These are phyloP conservation scores for Chenopodium suecicum DNA, from an alignment of 148 eudicot species.

Conservation along the genomic window DNA sequence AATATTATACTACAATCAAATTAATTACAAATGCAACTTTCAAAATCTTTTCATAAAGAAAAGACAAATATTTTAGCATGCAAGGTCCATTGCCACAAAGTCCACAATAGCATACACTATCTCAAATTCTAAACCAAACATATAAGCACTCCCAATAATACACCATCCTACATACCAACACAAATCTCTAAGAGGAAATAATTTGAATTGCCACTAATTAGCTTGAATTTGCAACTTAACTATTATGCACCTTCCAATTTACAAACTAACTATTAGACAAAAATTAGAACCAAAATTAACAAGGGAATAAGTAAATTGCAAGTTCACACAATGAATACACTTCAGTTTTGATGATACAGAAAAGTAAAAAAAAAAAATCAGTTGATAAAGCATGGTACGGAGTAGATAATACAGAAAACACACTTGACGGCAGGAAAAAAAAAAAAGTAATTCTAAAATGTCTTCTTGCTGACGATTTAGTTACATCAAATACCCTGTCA, in stretches of 20 bases:
- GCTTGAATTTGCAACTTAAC: slow-evolving; percentile 1
- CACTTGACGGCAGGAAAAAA: background rate
- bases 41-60: background rate
- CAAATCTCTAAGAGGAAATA: background rate
- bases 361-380: background rate
- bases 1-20: no score
- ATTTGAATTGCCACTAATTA: background rate
- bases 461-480: background rate
- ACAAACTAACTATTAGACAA: background rate
- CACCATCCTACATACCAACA: background rate
- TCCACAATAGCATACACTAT: background rate
- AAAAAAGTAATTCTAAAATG: background rate
- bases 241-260: background rate
- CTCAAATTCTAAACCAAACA: background rate
- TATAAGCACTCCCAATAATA: background rate
- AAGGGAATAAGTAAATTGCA: background rate
- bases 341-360: background rate
- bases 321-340: background rate
- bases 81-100: background rate
- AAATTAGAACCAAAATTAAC: background rate
- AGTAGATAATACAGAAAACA: background rate
- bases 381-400: background rate
- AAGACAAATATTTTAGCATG: background rate
- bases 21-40: no score
- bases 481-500: slow-evolving; percentile 14